phyloP scores from a whole-genome alignment of 495 filamentous ascomycete species.

The Pseudomonodictys pantanalensis region DNA sequence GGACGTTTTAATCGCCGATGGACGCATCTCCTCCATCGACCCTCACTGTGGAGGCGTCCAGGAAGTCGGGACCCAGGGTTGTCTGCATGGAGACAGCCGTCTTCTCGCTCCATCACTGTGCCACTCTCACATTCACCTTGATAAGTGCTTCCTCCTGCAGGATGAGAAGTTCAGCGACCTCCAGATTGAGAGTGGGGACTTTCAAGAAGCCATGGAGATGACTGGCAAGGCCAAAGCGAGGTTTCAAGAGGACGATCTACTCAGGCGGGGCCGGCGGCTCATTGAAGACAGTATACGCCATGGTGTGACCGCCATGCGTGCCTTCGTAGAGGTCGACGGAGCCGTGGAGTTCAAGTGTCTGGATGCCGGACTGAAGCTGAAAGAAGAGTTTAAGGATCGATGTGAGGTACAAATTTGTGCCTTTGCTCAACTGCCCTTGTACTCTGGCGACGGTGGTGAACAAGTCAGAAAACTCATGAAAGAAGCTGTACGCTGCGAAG shows the following conservation, averaged over 20 bases:
- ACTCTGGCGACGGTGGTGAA: slow-evolving; percentile 52
- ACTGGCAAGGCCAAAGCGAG: slow-evolving; percentile 61
- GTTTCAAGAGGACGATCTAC: slow-evolving; percentile 59
- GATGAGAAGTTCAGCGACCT: slow-evolving; percentile 58
- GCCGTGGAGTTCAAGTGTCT: slow-evolving; percentile 58
- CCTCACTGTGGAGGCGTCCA: slow-evolving; percentile 33
- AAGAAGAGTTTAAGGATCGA: slow-evolving; percentile 51
- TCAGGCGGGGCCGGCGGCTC: slow-evolving; percentile 61
- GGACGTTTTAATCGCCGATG: slow-evolving; percentile 46
- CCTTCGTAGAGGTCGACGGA: slow-evolving; percentile 72
- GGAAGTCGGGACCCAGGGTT: slow-evolving; percentile 35
- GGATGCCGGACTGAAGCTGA: slow-evolving; percentile 56
- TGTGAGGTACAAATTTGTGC: slow-evolving; percentile 68
- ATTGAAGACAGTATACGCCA: slow-evolving; percentile 63
- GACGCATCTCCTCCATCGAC: slow-evolving; percentile 44
- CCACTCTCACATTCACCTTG: slow-evolving; percentile 74
- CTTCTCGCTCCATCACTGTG: slow-evolving; percentile 60
- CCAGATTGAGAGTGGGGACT: slow-evolving; percentile 57
- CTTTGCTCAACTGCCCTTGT: slow-evolving; percentile 71
- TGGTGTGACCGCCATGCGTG: slow-evolving; percentile 69
- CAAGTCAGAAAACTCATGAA: slow-evolving; percentile 50
- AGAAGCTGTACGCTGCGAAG: slow-evolving; percentile 44
- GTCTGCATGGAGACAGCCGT: slow-evolving; percentile 35
- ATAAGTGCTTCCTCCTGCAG: slow-evolving; percentile 68
- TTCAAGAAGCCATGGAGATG: slow-evolving; percentile 62